phyloP scores from a whole-genome alignment of 805 yeast species.

The Yamadazyma nakazawae region DNA sequence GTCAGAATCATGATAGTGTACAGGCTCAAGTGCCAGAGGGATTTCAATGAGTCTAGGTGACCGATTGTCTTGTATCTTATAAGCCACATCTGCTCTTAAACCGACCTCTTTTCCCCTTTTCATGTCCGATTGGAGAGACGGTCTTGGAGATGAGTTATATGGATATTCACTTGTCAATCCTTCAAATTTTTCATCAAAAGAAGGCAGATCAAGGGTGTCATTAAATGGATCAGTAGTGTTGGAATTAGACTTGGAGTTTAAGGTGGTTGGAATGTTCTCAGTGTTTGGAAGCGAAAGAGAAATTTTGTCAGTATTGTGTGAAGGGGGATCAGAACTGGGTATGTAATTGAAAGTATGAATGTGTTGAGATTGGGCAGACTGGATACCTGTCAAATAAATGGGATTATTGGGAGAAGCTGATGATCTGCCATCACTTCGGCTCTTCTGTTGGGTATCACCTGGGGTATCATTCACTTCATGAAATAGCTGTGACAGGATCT shows the following conservation, averaged over 20 bases:
- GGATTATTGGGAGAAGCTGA: neutral
- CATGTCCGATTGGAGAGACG: neutral
- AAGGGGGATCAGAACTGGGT: neutral
- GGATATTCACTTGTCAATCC: too few species aligned
- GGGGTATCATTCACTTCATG: neutral
- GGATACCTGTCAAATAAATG: neutral
- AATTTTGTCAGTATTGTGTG: neutral
- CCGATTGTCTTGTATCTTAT: constrained; percentile 2
- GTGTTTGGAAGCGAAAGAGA: neutral
- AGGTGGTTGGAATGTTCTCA: neutral
- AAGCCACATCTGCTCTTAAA: constrained; percentile 4
- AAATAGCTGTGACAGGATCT: too few species aligned
- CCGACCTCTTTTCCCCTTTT: neutral
- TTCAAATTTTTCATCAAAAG: too few species aligned
- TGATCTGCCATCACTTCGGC: neutral
- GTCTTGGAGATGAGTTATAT: constrained; percentile 3
- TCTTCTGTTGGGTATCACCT: neutral
- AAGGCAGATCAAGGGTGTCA: too few species aligned
- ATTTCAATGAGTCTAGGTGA: constrained; percentile 10
- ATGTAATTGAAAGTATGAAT: neutral
- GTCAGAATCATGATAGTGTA: constrained; percentile 16
- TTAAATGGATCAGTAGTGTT: constrained; percentile 19
- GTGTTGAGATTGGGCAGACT: neutral
- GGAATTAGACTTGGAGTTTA: neutral
- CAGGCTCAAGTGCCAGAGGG: constrained; percentile 6